Evolutionary conservation across 768 basidiomycete genomes (phyloP), one percentile per base, ranked within the genome.

Genomic region (Psilocybe tampanensis): DNA sequence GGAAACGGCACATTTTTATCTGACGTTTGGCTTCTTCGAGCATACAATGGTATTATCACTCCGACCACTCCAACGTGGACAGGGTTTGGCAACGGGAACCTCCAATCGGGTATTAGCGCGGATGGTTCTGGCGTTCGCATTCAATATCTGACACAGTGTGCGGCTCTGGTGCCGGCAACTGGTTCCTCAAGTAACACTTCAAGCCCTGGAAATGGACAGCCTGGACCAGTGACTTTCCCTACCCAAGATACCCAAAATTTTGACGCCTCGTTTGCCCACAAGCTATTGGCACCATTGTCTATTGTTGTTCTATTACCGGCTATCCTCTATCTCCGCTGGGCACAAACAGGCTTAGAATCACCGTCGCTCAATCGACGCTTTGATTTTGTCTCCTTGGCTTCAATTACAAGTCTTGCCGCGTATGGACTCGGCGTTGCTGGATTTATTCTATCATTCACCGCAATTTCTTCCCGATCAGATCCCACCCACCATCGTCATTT

Each of bases 11-110:
- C 75, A 22, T 86, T 89, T 65, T 76, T 92, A 3, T 80, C 84
- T 39, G 92, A 94, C 54, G 66, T 94, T 11, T 94, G 92, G 92
- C 68, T 94, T 8, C 76, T 94, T 58, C 77, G 92, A 52, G 82
- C 89, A 3, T 93, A 92, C 69, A 77, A 80, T 58, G 86, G 78
- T n/a, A 70, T 78, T 29, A 65, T 90, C 54, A 80, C 80, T n/a
- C 60, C 79, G n/a, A 79, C 84, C 1, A 76, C 78, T 48, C 70
- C 78, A 54, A 72, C 70, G 7, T 91, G 88, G 89, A 67, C 79
- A 29, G 86, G 87, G 13, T 92, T 80, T 63, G 86, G 88, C 5
- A 69, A 81, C 56, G 92, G 91, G 0, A 61, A 70, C 26, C 78
- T 93, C 39, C 75, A 81, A 68, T 80, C 81, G 1, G 91, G 92